phyloP scores from a whole-genome alignment of 2,329 filamentous ascomycete species.

The Ophidiomyces ophidiicola region DNA sequence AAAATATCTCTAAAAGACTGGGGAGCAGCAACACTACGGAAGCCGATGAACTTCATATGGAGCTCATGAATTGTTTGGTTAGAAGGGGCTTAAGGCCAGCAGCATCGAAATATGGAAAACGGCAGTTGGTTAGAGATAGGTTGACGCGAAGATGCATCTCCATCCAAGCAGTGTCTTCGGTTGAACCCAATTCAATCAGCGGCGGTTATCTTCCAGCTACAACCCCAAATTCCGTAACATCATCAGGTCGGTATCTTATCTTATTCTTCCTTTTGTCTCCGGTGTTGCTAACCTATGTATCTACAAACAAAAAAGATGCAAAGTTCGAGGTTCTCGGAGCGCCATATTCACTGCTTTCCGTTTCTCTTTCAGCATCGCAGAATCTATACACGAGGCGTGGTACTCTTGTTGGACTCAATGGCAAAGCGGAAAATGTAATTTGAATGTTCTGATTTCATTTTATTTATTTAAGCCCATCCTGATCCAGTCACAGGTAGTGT shows the following conservation, averaged over 20 bases:
- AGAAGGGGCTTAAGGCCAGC: conserved; percentile 26
- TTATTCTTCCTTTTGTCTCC: too few relatives aligned
- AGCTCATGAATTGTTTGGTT: conserved; percentile 27
- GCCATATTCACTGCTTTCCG: conserved; percentile 86
- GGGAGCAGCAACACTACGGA: background rate
- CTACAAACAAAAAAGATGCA: conserved; percentile 57
- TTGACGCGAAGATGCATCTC: conserved; percentile 30
- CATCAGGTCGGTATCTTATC: conserved; percentile 27
- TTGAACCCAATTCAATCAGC: conserved; percentile 26
- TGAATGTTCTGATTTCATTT: conserved; percentile 5
- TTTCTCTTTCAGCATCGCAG: conserved; percentile 84
- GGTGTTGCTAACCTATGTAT: background rate
- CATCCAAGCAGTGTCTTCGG: conserved; percentile 34
- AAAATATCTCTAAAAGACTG: background rate
- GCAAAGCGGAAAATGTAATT: conserved; percentile 76
- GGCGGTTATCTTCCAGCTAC: conserved; percentile 28
- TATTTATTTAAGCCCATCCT: background rate
- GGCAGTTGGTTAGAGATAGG: conserved; percentile 16
- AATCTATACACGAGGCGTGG: conserved; percentile 85
- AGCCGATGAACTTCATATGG: conserved; percentile 10
- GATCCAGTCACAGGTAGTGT: conserved; percentile 53
- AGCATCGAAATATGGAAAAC: conserved; percentile 21
- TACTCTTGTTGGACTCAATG: conserved; percentile 77
- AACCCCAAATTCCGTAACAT: conserved; percentile 31
- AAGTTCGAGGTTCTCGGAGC: conserved; percentile 86